Percentiles rank a stretch among this genome's conserved stretches.
Conservation (phyloP, 2,329 filamentous ascomycete species). For the Monilinia aucupariae region DNA sequence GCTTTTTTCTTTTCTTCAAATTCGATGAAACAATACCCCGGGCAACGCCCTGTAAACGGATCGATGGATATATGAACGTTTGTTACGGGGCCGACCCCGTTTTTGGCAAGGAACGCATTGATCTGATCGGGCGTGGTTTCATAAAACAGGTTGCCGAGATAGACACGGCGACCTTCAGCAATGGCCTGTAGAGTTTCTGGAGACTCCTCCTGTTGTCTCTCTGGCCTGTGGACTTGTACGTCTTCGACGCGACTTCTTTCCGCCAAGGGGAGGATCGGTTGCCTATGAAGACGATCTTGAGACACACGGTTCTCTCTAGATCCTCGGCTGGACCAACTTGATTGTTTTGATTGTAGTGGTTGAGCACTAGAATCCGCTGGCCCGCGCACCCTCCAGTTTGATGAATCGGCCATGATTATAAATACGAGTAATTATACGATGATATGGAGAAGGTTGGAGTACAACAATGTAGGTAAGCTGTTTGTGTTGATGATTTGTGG, state of each 20-base stretch:
- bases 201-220: not conserved
- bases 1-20: not conserved
- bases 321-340: not conserved
- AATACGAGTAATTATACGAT: not conserved
- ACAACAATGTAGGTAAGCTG: too few relatives aligned
- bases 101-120: not conserved
- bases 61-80: conserved; percentile 1
- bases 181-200: not conserved
- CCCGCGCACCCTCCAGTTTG: not conserved
- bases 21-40: conserved; percentile 5
- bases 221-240: not conserved
- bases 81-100: not conserved
- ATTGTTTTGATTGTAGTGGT: not conserved
- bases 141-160: conserved; percentile 6
- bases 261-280: conserved; percentile 1
- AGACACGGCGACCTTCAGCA: conserved; percentile 1
- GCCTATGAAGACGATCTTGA: not conserved
- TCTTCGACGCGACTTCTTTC: not conserved
- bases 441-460: not conserved
- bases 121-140: not conserved
- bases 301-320: not conserved
- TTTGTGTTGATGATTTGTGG: not conserved
- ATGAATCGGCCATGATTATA: not conserved
- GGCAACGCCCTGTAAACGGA: not conserved
- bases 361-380: not conserved